Percentiles rank a stretch among this genome's conserved stretches.
phyloP scores from a whole-genome alignment of 2,329 filamentous ascomycete genomes.

The Monosporascus sp. region DNA sequence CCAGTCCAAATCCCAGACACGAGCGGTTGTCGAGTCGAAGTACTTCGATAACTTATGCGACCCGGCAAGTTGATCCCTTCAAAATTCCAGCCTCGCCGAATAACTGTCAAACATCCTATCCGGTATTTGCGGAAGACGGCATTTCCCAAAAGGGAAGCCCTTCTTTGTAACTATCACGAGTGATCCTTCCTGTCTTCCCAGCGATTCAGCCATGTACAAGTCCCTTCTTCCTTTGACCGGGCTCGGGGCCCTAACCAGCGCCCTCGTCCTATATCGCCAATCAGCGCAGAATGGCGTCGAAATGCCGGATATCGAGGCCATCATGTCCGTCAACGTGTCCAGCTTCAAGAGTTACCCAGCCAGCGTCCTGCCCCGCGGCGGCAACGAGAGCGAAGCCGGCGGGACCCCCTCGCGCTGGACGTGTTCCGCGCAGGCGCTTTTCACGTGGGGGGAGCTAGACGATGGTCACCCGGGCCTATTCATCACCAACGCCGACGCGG shows the following conservation, averaged over 20 bases:
- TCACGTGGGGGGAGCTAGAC: constrained; percentile 15
- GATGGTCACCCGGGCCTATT: constrained; percentile 10
- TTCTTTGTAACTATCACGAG: no score
- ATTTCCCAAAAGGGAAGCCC: no score
- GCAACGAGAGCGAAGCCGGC: neutral
- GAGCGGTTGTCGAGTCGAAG: no score
- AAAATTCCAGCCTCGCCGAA: no score
- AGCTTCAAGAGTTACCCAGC: constrained; percentile 1
- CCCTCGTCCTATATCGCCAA: neutral
- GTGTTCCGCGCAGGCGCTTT: constrained; percentile 5
- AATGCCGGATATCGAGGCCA: constrained; percentile 1
- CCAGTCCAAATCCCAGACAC: no score
- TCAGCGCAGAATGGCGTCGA: neutral
- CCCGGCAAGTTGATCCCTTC: no score
- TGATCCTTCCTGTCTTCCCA: no score
- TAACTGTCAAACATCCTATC: no score
- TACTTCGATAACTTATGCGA: no score
- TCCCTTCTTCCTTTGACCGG: neutral
- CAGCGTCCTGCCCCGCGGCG: neutral
- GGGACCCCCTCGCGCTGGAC: constrained; percentile 4
- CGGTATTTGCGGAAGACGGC: no score
- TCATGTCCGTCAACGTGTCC: neutral
- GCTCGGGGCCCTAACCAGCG: neutral
- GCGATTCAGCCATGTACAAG: neutral
- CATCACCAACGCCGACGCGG: constrained; percentile 13